phyloP scores from a whole-genome alignment of 2,329 filamentous ascomycete genomes.

The Plenodomus lindquistii region DNA sequence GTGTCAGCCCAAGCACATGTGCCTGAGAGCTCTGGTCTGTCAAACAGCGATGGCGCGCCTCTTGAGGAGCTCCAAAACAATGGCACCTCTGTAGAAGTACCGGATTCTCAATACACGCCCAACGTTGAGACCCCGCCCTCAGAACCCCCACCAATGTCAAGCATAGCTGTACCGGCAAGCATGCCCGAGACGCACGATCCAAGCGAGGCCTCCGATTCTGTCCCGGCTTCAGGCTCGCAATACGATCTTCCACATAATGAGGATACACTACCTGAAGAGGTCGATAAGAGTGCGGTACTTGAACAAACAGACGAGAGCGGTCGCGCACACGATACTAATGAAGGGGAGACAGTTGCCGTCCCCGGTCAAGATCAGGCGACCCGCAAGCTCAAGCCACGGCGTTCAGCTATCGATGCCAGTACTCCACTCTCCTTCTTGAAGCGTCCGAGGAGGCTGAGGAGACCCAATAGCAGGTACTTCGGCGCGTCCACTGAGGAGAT shows the following conservation, averaged over 20 bases:
- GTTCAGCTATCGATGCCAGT: not conserved
- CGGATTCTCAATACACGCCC: conserved; percentile 12
- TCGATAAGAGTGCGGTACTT: not conserved
- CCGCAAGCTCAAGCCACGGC: not conserved
- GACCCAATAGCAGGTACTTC: not conserved
- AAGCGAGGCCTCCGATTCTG: not conserved
- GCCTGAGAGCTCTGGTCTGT: not conserved
- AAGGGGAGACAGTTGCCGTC: no score
- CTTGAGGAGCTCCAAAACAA: not conserved
- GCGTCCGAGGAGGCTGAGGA: not conserved
- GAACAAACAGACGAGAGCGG: no score
- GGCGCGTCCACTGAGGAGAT: no score
- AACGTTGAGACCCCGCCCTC: not conserved
- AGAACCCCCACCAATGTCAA: conserved; percentile 9
- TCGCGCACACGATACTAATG: no score
- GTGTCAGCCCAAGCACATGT: not conserved
- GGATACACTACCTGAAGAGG: not conserved
- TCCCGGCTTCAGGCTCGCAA: no score
- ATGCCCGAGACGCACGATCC: not conserved
- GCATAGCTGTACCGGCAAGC: conserved; percentile 9
- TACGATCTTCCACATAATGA: no score
- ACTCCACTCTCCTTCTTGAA: not conserved
- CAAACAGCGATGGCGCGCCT: no score
- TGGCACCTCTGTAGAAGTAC: conserved; percentile 8
- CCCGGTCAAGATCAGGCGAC: no score